Evolutionary conservation across 768 basidiomycete genomes (phyloP).

Genomic region (Lanmaoa pseudosensibilis): DNA sequence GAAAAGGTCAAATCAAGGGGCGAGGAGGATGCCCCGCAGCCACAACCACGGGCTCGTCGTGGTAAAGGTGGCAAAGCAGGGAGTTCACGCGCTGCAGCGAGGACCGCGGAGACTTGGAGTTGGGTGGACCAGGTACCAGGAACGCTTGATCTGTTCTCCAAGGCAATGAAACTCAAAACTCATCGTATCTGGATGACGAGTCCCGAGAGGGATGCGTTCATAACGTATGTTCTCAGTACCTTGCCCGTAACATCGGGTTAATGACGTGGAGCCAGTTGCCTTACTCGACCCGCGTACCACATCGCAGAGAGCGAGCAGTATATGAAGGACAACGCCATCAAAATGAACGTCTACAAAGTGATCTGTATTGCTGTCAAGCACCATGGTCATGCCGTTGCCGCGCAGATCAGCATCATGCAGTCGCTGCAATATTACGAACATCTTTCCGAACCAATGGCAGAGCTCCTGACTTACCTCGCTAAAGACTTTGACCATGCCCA

Average conservation of each 20-base stretch:
- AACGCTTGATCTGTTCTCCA: slow-evolving; percentile 69
- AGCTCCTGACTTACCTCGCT: slow-evolving; percentile 74
- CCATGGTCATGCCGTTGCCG: slow-evolving; percentile 79
- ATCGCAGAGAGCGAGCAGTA: slow-evolving; percentile 83
- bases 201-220: slow-evolving; percentile 81
- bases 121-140: slow-evolving; percentile 78
- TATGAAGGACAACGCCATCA: slow-evolving; percentile 79
- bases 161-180: slow-evolving; percentile 63
- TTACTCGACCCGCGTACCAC: slow-evolving; percentile 85
- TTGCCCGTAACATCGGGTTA: not conserved
- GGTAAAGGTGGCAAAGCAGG: slow-evolving; percentile 62
- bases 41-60: slow-evolving; percentile 50
- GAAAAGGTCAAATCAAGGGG: slow-evolving; percentile 69
- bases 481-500: slow-evolving; percentile 88
- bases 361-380: slow-evolving; percentile 91
- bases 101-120: slow-evolving; percentile 55
- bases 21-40: slow-evolving; percentile 46
- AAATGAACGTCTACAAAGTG: slow-evolving; percentile 77
- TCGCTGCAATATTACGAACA: slow-evolving; percentile 93
- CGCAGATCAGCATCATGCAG: slow-evolving; percentile 90
- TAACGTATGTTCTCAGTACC: slow-evolving; percentile 46
- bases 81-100: slow-evolving; percentile 39
- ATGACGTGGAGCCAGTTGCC: slow-evolving; percentile 54
- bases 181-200: slow-evolving; percentile 90
- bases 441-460: slow-evolving; percentile 91